phyloP scores from a whole-genome alignment of 208 protist genomes.

The Angomonas deanei region DNA sequence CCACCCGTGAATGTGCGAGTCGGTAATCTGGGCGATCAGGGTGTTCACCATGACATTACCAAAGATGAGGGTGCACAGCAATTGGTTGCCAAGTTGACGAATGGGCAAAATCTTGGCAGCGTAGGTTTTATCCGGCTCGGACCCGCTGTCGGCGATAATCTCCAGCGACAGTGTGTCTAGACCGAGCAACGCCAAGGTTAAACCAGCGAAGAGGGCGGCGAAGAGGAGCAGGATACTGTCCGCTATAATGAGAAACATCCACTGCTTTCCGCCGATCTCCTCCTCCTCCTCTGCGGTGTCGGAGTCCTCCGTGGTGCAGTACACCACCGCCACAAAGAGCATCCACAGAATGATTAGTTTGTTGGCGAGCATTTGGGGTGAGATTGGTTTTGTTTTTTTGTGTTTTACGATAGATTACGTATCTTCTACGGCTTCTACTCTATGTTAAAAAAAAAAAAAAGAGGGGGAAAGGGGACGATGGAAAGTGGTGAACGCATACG shows the following conservation, averaged over 20 bases:
- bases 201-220: constrained; percentile 93
- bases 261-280: constrained; percentile 28
- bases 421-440: too few relatives aligned
- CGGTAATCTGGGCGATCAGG: constrained; percentile 92
- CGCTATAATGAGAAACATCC: constrained; percentile 71
- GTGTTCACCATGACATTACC: constrained; percentile 96
- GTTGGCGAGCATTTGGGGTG: background rate
- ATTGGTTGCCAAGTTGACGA: constrained; percentile 93
- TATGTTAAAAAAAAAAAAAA: too few relatives aligned
- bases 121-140: constrained; percentile 87
- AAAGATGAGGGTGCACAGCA: constrained; percentile 95
- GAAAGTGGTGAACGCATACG: too few relatives aligned
- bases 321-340: background rate
- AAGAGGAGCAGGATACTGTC: constrained; percentile 86
- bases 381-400: background rate
- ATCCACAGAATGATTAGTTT: background rate
- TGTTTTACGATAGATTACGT: too few relatives aligned
- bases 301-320: background rate
- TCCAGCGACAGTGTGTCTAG: constrained; percentile 93
- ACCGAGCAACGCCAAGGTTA: constrained; percentile 94
- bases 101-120: constrained; percentile 92
- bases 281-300: constrained; percentile 8
- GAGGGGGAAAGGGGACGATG: too few relatives aligned
- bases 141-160: constrained; percentile 87
- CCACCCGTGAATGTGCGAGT: constrained; percentile 83